Percentiles rank a stretch among this genome's conserved stretches.
phyloP scores from a whole-genome alignment of 371 early-diverging fungal genomes.

The Amoeboaphelidium protococcarum region DNA sequence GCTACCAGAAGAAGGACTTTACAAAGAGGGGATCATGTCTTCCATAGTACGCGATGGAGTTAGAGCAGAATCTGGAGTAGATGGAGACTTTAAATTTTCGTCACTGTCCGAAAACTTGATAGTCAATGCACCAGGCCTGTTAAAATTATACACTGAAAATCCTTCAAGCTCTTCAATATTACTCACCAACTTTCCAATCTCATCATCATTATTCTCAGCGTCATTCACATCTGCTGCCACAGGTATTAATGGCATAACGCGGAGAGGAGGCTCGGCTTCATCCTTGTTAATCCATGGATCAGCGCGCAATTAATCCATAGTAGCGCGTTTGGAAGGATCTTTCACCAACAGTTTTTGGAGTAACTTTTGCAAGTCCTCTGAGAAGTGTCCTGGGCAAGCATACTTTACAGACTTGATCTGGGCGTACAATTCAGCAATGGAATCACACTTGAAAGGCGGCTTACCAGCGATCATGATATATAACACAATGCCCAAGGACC shows the following conservation, averaged over 20 bases:
- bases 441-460: constrained; percentile 36
- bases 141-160: background rate
- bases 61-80: background rate
- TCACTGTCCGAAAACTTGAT: background rate
- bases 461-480: constrained; percentile 34
- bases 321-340: constrained; percentile 14
- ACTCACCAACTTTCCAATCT: constrained; percentile 11
- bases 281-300: constrained; percentile 22
- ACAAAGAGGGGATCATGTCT: too few relatives aligned
- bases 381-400: background rate
- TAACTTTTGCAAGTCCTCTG: constrained; percentile 12
- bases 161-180: background rate
- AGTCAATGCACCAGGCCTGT: background rate
- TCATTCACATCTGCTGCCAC: constrained; percentile 6
- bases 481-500: constrained; percentile 21
- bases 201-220: background rate
- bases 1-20: too few relatives aligned
- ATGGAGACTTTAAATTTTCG: background rate
- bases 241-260: constrained; percentile 12
- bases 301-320: constrained; percentile 16
- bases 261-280: constrained; percentile 13
- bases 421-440: constrained; percentile 25
- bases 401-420: constrained; percentile 23
- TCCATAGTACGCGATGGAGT: too few relatives aligned
- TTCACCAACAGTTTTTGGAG: constrained; percentile 17